These are phyloP conservation scores for Lipomyces spencermartinsiae DNA, from an alignment of 805 yeast species.

Conservation along the genomic window DNA sequence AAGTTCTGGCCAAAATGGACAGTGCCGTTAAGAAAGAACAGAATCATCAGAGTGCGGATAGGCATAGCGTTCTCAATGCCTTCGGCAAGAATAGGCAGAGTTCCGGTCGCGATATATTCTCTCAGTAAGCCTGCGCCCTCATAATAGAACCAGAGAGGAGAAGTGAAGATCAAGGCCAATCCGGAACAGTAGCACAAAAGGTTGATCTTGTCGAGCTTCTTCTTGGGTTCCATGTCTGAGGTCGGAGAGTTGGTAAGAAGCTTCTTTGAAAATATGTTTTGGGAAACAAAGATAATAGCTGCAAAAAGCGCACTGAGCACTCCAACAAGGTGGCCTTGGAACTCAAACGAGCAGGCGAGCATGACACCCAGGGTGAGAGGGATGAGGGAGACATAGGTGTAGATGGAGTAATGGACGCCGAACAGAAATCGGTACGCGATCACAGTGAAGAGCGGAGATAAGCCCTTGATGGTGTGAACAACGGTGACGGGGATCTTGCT, in stretches of 20 bases:
- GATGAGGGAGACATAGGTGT: constrained; percentile 77
- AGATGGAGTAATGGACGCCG: constrained; percentile 59
- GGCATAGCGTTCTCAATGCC: constrained; percentile 28
- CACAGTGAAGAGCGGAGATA: constrained; percentile 89
- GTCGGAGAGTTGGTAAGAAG: constrained; percentile 59
- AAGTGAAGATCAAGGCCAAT: constrained; percentile 71
- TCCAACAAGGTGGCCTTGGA: constrained; percentile 61
- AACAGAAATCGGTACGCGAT: constrained; percentile 71
- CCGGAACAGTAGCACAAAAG: constrained; percentile 79
- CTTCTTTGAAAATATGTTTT: constrained; percentile 85
- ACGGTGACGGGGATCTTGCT: constrained; percentile 89
- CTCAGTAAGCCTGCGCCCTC: constrained; percentile 54
- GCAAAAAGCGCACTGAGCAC: constrained; percentile 70
- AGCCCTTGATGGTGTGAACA: constrained; percentile 92
- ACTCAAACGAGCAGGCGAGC: constrained; percentile 57
- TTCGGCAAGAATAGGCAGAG: constrained; percentile 44
- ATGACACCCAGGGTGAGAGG: constrained; percentile 88
- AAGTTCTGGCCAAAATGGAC: constrained; percentile 82
- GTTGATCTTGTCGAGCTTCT: constrained; percentile 78
- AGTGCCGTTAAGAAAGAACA: constrained; percentile 69
- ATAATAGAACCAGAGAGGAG: constrained; percentile 72
- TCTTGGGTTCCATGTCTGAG: constrained; percentile 40
- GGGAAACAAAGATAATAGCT: constrained; percentile 78
- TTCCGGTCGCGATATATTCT: constrained; percentile 32
- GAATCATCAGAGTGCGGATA: constrained; percentile 46